Evolutionary conservation across 768 basidiomycete species (phyloP), one percentile per base, ranked within the genome.

Genomic region (Tylopilus plumbeoviolaceoides): DNA sequence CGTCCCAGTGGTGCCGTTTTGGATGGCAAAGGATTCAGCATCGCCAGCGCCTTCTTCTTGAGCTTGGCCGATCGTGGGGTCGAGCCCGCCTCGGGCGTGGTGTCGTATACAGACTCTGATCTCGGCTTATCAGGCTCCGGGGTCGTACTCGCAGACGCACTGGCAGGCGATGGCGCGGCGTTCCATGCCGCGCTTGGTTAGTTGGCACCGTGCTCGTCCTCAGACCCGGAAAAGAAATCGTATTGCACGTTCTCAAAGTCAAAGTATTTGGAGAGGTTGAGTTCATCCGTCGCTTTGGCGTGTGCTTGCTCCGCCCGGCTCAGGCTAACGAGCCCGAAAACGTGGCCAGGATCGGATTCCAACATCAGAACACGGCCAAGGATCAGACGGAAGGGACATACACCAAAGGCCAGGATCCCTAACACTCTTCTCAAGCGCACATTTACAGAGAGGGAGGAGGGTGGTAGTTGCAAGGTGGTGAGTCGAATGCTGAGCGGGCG

Each of bases 1-100:
- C 57, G 64, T 41, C 51, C 57, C 44, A 63, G 35, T 1, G 50
- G 47, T 20, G 33, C 15, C 9, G 7, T 23, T 28, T 52, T 54
- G 18, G 25, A 4, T 1, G 57, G 8, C 2, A 7, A 12, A 23
- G 15, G 28, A 5, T 45, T 48, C 41, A 66, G 2, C 31, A 44
- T 27, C 28, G 7, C 39, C 6, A 41, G 31, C 17, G 47, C 53
- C 25, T 38, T 51, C 25, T 50, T 47, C 45, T 54, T 55, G 21
- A 44, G 17, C 14, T 27, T 43, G 25, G 33, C 2, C 1, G 52
- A 27, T 15, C 1, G 44, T 8, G 55, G 25, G 0, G 33, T 8
- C 10, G 14, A 28, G 2, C 21, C 2, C 20, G 30, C 15, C 8
- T 49, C 44, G 9, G 15, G 20, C 30, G 20, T 31, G 7, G 14